Conservation (phyloP, 2,329 filamentous ascomycete species). For the Huntiella moniliformis region DNA sequence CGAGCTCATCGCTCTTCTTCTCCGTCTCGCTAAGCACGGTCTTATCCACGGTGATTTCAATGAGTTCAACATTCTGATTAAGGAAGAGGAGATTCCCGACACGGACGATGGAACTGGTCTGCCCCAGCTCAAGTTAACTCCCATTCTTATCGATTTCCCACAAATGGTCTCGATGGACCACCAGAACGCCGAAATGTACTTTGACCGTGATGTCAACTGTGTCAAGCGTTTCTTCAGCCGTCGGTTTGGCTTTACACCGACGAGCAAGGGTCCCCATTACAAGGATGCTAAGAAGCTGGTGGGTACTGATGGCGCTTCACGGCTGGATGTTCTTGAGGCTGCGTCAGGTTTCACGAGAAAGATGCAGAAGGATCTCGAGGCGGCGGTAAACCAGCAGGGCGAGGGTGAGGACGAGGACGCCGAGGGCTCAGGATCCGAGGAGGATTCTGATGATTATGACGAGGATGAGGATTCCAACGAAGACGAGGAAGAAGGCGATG, state of each 20-base stretch:
- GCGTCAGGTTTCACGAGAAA: constrained; percentile 93
- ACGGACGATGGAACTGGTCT: constrained; percentile 18
- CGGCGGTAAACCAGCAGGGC: constrained; percentile 62
- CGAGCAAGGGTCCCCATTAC: constrained; percentile 70
- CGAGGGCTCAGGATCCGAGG: constrained; percentile 15
- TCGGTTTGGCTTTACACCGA: constrained; percentile 70
- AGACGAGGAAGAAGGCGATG: constrained; percentile 16
- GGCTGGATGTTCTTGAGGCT: constrained; percentile 74
- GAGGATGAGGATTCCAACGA: constrained; percentile 17
- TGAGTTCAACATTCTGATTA: constrained; percentile 91
- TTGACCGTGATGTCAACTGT: constrained; percentile 87
- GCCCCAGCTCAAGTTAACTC: constrained; percentile 33
- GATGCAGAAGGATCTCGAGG: constrained; percentile 85
- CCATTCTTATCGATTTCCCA: constrained; percentile 89
- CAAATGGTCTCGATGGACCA: constrained; percentile 97
- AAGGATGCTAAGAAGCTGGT: constrained; percentile 62
- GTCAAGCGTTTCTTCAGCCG: constrained; percentile 87
- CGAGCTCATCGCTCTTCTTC: constrained; percentile 74
- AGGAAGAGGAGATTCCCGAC: constrained; percentile 22
- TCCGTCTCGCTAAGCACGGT: constrained; percentile 66
- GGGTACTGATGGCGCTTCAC: constrained; percentile 41
- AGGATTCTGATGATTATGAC: constrained; percentile 17
- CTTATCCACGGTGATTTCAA: constrained; percentile 98
- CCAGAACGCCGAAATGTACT: constrained; percentile 87
- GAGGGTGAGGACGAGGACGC: constrained; percentile 19